Conservation (phyloP, 2,329 filamentous ascomycete species). For the Trichoderma aggressivum region DNA sequence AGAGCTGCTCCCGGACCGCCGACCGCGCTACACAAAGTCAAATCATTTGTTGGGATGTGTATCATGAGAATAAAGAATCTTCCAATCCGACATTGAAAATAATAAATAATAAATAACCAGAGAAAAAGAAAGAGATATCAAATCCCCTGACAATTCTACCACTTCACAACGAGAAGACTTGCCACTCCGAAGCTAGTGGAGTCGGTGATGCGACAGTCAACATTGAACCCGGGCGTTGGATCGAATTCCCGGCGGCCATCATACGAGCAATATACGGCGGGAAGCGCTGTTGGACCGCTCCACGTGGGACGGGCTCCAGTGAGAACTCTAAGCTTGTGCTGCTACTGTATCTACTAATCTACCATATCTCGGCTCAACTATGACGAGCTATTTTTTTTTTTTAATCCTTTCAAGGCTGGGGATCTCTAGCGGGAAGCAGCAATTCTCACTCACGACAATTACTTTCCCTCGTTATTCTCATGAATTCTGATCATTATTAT, state of each 20-base stretch:
- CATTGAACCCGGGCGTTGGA: no score
- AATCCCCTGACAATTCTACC: not conserved
- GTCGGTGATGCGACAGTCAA: not conserved
- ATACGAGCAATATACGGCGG: not conserved
- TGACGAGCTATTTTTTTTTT: constrained; percentile 2
- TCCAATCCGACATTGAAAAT: not conserved
- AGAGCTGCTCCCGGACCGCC: not conserved
- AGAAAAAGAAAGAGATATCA: not conserved
- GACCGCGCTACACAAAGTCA: not conserved
- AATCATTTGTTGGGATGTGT: not conserved
- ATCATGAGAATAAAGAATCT: not conserved
- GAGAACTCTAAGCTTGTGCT: not conserved
- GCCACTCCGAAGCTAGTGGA: not conserved
- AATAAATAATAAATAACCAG: fast-evolving
- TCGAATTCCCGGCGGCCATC: not conserved
- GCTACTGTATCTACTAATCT: not conserved
- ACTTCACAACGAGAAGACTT: not conserved
- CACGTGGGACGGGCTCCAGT: not conserved
- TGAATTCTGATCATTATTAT: no score
- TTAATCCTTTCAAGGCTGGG: not conserved
- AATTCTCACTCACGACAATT: not conserved
- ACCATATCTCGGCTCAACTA: not conserved
- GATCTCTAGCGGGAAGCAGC: not conserved
- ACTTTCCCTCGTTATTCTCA: no score
- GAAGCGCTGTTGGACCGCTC: not conserved